Percentiles rank a stretch among this genome's conserved stretches.
Evolutionary conservation across 768 basidiomycete species (phyloP).

Genomic region (Tulasnella sp.): DNA sequence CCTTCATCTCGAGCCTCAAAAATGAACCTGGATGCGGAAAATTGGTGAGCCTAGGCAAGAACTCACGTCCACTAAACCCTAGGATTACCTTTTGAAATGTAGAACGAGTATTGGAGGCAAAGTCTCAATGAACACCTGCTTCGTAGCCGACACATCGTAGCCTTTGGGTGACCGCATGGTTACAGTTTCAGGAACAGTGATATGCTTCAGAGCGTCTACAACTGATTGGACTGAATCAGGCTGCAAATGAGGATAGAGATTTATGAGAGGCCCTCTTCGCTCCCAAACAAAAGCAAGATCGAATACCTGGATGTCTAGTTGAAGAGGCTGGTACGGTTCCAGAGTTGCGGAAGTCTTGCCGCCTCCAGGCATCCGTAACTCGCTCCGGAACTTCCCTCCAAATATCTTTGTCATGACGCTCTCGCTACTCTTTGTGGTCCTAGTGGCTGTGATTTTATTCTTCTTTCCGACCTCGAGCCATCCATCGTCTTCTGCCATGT

Average conservation of each 20-base stretch:
- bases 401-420: constrained; percentile 88
- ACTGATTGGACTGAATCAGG: constrained; percentile 66
- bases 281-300: no score
- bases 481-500: constrained; percentile 42
- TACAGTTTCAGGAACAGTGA: constrained; percentile 71
- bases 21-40: constrained; percentile 38
- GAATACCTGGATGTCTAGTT: constrained; percentile 76
- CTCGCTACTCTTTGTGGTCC: constrained; percentile 68
- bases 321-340: constrained; percentile 84
- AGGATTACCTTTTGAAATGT: constrained; percentile 59
- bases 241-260: constrained; percentile 37
- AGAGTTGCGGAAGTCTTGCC: constrained; percentile 75
- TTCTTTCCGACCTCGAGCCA: constrained; percentile 93
- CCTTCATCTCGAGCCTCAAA: constrained; percentile 56
- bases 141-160: constrained; percentile 57
- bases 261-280: not conserved
- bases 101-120: constrained; percentile 77
- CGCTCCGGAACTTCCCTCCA: constrained; percentile 83
- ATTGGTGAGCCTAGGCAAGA: not conserved
- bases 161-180: constrained; percentile 55
- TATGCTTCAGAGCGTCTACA: constrained; percentile 67
- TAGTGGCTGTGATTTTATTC: constrained; percentile 68
- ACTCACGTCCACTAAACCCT: not conserved
- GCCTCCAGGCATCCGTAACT: constrained; percentile 67
- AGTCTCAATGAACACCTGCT: constrained; percentile 65